Percentiles rank a stretch among this genome's conserved stretches.
Conservation (phyloP, 306 rosid species). For the Medicago truncatula region MtrunA17r5.0-ANR NC_053048.1:50333501-50334000, state of each 20-base stretch:
- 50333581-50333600: neutral
- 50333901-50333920: slow-evolving; percentile 53
- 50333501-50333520: neutral
- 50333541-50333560: neutral
- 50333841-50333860: slow-evolving; percentile 61
- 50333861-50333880: slow-evolving; percentile 40
- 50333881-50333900: slow-evolving; percentile 46
- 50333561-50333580: neutral
- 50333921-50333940: slow-evolving; percentile 72
- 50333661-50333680: slow-evolving; percentile 14
- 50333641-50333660: slow-evolving; percentile 25
- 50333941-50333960: slow-evolving; percentile 77
- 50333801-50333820: slow-evolving; percentile 35
- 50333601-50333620: neutral
- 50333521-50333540: neutral
- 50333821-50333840: slow-evolving; percentile 62
- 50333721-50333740: slow-evolving; percentile 30
- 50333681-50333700: slow-evolving; percentile 24
- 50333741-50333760: slow-evolving; percentile 35
- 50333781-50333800: slow-evolving; percentile 33
- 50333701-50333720: slow-evolving; percentile 29
- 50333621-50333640: neutral
- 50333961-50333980: slow-evolving; percentile 23
- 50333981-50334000: slow-evolving; percentile 18
- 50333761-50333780: slow-evolving; percentile 12